Evolutionary conservation across 179 eudicot genomes (phyloP).

Genomic region (Beta corolliflora): DNA sequence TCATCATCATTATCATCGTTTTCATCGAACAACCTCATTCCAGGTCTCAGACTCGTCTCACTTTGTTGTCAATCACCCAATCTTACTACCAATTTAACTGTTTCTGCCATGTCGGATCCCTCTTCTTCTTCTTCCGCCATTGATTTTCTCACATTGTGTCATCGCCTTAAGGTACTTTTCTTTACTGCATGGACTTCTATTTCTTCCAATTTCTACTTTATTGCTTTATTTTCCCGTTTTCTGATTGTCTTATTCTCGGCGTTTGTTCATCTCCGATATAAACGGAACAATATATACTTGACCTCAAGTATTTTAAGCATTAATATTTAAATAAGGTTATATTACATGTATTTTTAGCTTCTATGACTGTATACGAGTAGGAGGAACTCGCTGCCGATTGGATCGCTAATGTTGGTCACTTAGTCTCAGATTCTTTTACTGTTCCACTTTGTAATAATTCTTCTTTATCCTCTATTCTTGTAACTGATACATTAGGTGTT

Average conservation of each 20-base stretch:
- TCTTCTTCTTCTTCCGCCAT: slow-evolving; percentile 39
- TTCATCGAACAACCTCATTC: slow-evolving; percentile 5
- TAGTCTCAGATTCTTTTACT: no score
- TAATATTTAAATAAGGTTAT: no score
- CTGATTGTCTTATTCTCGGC: not conserved
- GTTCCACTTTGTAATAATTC: no score
- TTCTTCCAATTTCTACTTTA: not conserved
- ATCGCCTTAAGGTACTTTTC: slow-evolving; percentile 40
- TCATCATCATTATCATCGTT: slow-evolving; percentile 18
- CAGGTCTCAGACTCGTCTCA: slow-evolving; percentile 18
- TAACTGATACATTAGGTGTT: no score
- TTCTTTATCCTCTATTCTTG: no score
- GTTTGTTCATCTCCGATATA: no score
- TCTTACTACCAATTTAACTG: not conserved
- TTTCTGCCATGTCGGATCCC: slow-evolving; percentile 25
- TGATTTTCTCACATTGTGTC: slow-evolving; percentile 50
- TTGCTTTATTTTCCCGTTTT: not conserved
- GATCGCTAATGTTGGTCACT: no score
- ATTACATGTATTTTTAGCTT: no score
- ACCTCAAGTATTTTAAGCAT: no score
- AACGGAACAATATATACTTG: no score
- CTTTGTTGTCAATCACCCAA: slow-evolving; percentile 31
- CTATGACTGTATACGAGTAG: no score
- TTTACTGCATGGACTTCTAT: not conserved
- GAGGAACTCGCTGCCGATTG: no score